phyloP scores from a whole-genome alignment of 2,329 filamentous ascomycete genomes.

The Ramichloridium luteum region DNA sequence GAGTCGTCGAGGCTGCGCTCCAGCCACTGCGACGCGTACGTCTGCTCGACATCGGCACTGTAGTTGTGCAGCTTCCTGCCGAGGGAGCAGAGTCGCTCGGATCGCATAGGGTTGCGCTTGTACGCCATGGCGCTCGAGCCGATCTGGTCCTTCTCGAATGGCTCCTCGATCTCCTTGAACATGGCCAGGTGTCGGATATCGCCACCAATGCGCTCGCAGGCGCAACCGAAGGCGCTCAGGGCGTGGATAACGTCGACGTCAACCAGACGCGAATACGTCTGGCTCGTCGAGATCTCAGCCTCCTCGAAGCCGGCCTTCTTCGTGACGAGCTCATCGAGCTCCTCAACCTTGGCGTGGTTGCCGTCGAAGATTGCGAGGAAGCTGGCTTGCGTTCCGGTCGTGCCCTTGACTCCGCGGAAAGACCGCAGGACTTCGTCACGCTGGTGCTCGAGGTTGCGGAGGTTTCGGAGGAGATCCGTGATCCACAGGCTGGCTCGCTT shows the following conservation, averaged over 20 bases:
- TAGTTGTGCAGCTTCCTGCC: constrained; percentile 40
- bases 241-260: constrained; percentile 72
- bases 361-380: constrained; percentile 59
- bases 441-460: constrained; percentile 59
- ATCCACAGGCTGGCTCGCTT: constrained; percentile 62
- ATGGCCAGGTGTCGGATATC: constrained; percentile 64
- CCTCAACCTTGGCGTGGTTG: constrained; percentile 48
- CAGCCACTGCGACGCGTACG: constrained; percentile 61
- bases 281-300: constrained; percentile 54
- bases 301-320: constrained; percentile 53
- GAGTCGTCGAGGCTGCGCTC: constrained; percentile 69
- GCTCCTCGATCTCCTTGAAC: constrained; percentile 77
- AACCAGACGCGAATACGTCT: constrained; percentile 71
- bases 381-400: constrained; percentile 66
- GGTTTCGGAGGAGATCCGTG: constrained; percentile 63
- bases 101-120: constrained; percentile 50
- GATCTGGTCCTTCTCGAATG: constrained; percentile 69
- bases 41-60: constrained; percentile 48
- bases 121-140: constrained; percentile 56
- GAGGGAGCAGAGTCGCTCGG: constrained; percentile 48
- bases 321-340: constrained; percentile 51
- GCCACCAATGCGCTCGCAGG: constrained; percentile 59
- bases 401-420: constrained; percentile 64
- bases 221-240: constrained; percentile 67
- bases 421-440: constrained; percentile 47